A percentile compares a stretch with the other conserved stretches of the same genome.
Evolutionary conservation across 352 stramenopile species (phyloP).

Genomic region (Globisporangium nunn): DNA sequence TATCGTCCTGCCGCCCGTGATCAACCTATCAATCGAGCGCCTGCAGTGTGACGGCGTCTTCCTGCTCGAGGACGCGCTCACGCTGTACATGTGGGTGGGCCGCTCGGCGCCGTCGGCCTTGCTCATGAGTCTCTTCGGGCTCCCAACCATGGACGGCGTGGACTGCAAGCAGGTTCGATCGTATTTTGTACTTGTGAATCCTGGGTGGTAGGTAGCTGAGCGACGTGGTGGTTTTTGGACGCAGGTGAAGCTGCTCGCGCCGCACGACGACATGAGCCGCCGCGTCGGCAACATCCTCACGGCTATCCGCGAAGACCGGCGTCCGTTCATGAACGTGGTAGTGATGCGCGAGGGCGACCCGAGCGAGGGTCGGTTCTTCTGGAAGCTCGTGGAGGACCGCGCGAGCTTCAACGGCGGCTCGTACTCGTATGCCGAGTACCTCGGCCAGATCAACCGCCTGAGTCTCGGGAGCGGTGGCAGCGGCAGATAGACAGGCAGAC

Average conservation of each 20-base stretch:
- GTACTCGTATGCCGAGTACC: constrained; percentile 98
- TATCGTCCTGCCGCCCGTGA: constrained; percentile 85
- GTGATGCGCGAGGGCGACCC: constrained; percentile 94
- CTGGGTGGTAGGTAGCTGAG: too few species aligned
- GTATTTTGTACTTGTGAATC: background rate
- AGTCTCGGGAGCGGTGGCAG: constrained; percentile 36
- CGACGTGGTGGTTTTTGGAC: background rate
- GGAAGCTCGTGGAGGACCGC: constrained; percentile 97
- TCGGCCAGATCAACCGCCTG: constrained; percentile 84
- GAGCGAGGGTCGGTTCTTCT: constrained; percentile 93
- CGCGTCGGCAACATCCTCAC: constrained; percentile 86
- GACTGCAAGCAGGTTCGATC: constrained; percentile 77
- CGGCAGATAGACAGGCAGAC: constrained; percentile 47
- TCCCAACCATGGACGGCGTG: constrained; percentile 91
- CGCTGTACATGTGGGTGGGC: constrained; percentile 96
- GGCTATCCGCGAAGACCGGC: constrained; percentile 84
- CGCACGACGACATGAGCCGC: constrained; percentile 77
- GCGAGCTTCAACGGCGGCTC: constrained; percentile 95
- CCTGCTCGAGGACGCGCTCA: constrained; percentile 94
- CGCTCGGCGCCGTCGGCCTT: constrained; percentile 80
- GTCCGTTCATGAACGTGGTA: constrained; percentile 77
- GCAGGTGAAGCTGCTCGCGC: constrained; percentile 71
- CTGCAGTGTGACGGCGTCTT: constrained; percentile 94
- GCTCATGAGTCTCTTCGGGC: constrained; percentile 91
- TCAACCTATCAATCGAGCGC: constrained; percentile 94